Evolutionary conservation across 768 basidiomycete species (phyloP).

Genomic region (Amanita pseudoporphyria): DNA sequence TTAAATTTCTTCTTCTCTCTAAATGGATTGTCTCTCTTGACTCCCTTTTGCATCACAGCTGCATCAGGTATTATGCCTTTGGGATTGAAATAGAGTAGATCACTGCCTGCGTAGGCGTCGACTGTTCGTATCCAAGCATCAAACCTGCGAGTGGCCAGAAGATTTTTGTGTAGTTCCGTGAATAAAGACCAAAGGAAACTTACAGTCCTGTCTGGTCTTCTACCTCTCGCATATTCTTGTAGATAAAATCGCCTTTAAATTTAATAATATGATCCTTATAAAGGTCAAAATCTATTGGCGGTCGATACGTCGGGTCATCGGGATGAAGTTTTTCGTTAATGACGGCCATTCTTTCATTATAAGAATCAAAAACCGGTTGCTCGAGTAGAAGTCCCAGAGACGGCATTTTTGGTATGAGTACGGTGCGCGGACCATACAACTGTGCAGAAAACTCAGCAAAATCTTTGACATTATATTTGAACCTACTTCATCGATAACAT

Average conservation of each 20-base stretch:
- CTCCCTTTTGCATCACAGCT: slow-evolving; percentile 56
- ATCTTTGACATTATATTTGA: background rate
- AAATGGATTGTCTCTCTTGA: slow-evolving; percentile 51
- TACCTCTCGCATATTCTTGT: slow-evolving; percentile 75
- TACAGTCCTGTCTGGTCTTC: slow-evolving; percentile 75
- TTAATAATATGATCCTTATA: slow-evolving; percentile 59
- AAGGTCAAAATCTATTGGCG: slow-evolving; percentile 61
- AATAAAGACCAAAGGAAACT: slow-evolving; percentile 21
- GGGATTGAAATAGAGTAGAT: slow-evolving; percentile 70
- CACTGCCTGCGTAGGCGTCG: slow-evolving; percentile 68
- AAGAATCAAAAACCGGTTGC: slow-evolving; percentile 72
- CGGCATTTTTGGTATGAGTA: slow-evolving; percentile 93
- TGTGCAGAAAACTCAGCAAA: slow-evolving; percentile 15
- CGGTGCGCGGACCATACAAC: slow-evolving; percentile 70
- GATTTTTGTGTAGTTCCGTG: background rate
- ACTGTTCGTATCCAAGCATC: slow-evolving; percentile 77
- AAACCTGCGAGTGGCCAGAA: slow-evolving; percentile 39
- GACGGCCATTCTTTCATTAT: slow-evolving; percentile 48
- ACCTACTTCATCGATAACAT: slow-evolving; percentile 63
- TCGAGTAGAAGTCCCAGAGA: slow-evolving; percentile 89
- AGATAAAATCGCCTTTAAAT: slow-evolving; percentile 85
- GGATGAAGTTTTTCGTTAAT: slow-evolving; percentile 44
- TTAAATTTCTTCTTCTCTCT: slow-evolving; percentile 63
- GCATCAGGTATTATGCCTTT: slow-evolving; percentile 66
- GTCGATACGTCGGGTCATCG: slow-evolving; percentile 53